phyloP scores from a whole-genome alignment of 1,284 basidiomycete genomes.

The Fomitiporia mediterranea region DNA sequence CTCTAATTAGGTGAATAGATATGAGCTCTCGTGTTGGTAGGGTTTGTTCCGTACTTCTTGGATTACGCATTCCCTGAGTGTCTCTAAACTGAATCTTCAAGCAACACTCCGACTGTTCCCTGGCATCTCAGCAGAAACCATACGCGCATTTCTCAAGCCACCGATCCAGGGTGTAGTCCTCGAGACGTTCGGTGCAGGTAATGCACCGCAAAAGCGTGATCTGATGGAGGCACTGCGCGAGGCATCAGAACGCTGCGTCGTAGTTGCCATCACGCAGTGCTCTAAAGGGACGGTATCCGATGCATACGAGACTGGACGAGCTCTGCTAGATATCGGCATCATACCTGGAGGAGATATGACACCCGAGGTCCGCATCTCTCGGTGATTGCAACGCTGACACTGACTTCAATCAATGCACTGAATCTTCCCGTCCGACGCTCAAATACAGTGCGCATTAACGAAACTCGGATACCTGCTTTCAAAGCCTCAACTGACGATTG shows the following conservation, averaged over 20 bases:
- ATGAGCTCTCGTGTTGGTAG: constrained; percentile 66
- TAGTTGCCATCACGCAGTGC: constrained; percentile 92
- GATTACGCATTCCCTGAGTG: not conserved
- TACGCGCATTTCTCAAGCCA: constrained; percentile 68
- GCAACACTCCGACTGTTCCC: constrained; percentile 83
- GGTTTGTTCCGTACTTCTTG: constrained; percentile 35
- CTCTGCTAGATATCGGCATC: constrained; percentile 68
- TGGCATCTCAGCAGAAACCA: constrained; percentile 70
- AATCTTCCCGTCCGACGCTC: not conserved
- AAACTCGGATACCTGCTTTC: constrained; percentile 88
- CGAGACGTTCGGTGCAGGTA: constrained; percentile 88
- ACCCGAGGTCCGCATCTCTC: constrained; percentile 60
- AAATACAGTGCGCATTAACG: constrained; percentile 71
- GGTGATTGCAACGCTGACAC: not conserved
- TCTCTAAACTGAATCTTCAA: constrained; percentile 26
- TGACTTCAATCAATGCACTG: constrained; percentile 15
- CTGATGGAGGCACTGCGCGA: constrained; percentile 67
- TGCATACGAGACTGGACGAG: constrained; percentile 78
- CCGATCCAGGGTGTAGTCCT: constrained; percentile 78
- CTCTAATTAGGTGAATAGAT: constrained; percentile 35
- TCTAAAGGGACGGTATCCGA: constrained; percentile 76
- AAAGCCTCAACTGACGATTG: constrained; percentile 67
- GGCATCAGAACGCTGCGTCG: constrained; percentile 77
- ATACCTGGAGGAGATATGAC: constrained; percentile 89
- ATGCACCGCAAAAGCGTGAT: constrained; percentile 71